Evolutionary conservation across 345 rosid genomes (phyloP).

Genomic region (Gossypium mustelinum): DNA sequence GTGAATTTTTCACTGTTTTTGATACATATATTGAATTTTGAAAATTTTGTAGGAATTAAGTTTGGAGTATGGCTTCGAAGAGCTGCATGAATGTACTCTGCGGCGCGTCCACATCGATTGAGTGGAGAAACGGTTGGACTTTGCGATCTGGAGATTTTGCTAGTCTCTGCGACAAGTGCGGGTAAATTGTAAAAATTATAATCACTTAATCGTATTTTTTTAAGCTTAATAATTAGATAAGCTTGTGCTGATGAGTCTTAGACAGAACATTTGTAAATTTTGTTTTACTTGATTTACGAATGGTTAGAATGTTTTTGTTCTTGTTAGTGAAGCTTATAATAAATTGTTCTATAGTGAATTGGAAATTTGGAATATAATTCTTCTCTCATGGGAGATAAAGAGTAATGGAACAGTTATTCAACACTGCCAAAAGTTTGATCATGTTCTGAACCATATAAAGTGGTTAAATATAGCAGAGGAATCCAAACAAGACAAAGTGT

Average conservation of each 20-base stretch:
- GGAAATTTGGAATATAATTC: background rate
- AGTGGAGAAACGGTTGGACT: constrained; percentile 85
- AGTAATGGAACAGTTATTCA: background rate
- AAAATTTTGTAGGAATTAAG: background rate
- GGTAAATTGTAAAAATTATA: constrained; percentile 36
- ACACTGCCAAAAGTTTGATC: background rate
- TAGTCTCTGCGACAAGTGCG: constrained; percentile 84
- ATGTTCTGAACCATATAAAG: background rate
- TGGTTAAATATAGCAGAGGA: background rate
- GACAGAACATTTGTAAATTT: background rate
- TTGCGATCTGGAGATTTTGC: constrained; percentile 85
- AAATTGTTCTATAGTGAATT: background rate
- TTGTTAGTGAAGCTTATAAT: background rate
- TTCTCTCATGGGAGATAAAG: background rate
- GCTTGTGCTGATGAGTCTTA: background rate
- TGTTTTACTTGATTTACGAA: background rate
- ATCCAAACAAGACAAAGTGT: background rate
- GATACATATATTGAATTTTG: background rate
- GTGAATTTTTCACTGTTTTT: background rate
- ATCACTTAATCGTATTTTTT: background rate
- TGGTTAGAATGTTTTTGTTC: background rate
- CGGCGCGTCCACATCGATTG: constrained; percentile 54
- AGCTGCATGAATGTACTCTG: constrained; percentile 82
- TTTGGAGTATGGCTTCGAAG: constrained; percentile 44
- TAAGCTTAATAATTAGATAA: background rate